Conservation (phyloP, 495 filamentous ascomycete species). For the Daldinia loculata region DNA sequence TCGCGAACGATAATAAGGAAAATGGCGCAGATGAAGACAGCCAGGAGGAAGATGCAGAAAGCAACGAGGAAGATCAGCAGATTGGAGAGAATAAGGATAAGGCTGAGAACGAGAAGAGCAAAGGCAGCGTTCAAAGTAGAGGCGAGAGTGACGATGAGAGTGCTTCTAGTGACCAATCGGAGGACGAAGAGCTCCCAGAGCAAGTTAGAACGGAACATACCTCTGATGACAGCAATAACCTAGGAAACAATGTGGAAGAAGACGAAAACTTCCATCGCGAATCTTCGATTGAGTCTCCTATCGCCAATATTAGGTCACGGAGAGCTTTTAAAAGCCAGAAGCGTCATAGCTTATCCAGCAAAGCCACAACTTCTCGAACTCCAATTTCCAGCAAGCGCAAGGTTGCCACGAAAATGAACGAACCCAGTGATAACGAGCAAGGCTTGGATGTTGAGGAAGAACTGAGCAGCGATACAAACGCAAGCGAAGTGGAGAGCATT, state of each 20-base stretch:
- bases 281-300: constrained; percentile 6
- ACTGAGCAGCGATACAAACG: constrained; percentile 46
- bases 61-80: constrained; percentile 29
- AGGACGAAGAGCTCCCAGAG: background rate
- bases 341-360: constrained; percentile 9
- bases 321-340: constrained; percentile 8
- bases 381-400: background rate
- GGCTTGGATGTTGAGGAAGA: constrained; percentile 16
- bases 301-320: constrained; percentile 9
- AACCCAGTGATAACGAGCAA: constrained; percentile 19
- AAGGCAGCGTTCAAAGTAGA: constrained; percentile 9
- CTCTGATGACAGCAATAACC: constrained; percentile 1
- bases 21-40: constrained; percentile 3
- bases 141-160: background rate
- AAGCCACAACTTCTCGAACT: background rate
- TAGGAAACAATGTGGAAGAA: background rate
- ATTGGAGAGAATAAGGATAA: constrained; percentile 16
- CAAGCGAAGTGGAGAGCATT: constrained; percentile 43
- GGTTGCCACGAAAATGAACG: background rate
- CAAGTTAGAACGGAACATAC: background rate
- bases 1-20: constrained; percentile 10
- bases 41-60: constrained; percentile 12
- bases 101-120: background rate
- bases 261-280: background rate
- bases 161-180: background rate